phyloP scores from a whole-genome alignment of 192 early-diverging fungal genomes.

The Entophlyctis luteolus region DNA sequence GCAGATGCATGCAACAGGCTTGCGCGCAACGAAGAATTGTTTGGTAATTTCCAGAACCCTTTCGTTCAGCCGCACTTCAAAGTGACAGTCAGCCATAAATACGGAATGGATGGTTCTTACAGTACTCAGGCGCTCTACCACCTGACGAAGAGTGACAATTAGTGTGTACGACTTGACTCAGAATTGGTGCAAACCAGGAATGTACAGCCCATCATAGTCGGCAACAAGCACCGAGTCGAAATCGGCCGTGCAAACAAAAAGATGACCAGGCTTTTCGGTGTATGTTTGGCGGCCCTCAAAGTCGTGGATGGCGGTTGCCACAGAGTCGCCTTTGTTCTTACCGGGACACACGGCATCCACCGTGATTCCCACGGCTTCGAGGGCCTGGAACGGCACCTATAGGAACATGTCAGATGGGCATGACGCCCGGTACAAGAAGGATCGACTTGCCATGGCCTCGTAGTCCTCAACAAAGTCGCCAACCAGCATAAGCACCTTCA shows the following conservation, averaged over 20 bases:
- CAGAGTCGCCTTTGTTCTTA: conserved; percentile 49
- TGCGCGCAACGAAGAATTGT: conserved; percentile 43
- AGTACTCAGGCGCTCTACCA: conserved; percentile 52
- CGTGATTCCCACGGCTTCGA: conserved; percentile 45
- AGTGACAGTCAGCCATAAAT: too few species aligned
- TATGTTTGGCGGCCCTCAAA: conserved; percentile 53
- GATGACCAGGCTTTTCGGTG: conserved; percentile 47
- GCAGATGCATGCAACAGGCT: conserved; percentile 55
- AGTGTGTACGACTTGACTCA: too few species aligned
- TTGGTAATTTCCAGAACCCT: conserved; percentile 45
- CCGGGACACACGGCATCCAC: conserved; percentile 52
- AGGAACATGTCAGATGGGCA: too few species aligned
- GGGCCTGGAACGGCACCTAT: conserved; percentile 50
- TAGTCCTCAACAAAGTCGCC: conserved; percentile 48
- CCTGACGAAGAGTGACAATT: too few species aligned
- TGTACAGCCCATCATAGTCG: conserved; percentile 49
- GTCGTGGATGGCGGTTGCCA: conserved; percentile 45
- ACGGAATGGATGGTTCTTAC: too few species aligned
- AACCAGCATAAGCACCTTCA: conserved; percentile 28
- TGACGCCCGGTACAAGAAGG: too few species aligned
- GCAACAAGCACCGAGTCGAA: conserved; percentile 39
- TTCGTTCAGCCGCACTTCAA: conserved; percentile 41
- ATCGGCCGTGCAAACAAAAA: conserved; percentile 39
- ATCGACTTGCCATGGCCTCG: conserved; percentile 52
- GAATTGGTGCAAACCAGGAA: too few species aligned